Base-by-base conservation (phyloP, 225 moss, liverwort and hornwort genomes). In the Thuidium tamariscinum region DNA sequence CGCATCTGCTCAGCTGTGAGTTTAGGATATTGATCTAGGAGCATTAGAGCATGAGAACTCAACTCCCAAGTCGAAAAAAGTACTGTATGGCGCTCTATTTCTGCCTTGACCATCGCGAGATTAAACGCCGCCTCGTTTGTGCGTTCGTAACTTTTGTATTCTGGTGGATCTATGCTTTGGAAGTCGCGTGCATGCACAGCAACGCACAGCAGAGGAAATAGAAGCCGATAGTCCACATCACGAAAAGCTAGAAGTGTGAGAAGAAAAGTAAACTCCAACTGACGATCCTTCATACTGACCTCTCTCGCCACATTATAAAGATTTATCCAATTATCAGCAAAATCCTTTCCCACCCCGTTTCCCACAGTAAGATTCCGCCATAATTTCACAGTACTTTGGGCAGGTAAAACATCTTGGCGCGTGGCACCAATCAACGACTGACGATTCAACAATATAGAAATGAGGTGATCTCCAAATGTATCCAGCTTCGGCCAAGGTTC, bases 171-270 rank as follows among this genome's bases (percentile, higher is more conserved):
- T 22, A 90, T 13, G 60, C 23, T 22, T 54, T 21, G 0, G 48
- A 87, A 90, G 20, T 87, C n/a, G 1, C 46, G 25, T 36, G 83
- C 80, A 42, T 87, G 84, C 80, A 87, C n/a, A 60, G 89, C 84
- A 65, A 89, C 84, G 34, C 32, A 80, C 26, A 89, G 7, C 16
- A 82, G 42, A 2, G 23, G 19, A 42, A 86, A 72, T 8, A 89
- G 32, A 0, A 78, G 64, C 32, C 7, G 30, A 36, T 16, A 26
- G n/a, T 87, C 79, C 48, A 80, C 83, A 34, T 6, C 16, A 16
- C 44, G 19, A 56, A 51, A 89, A 6, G 83, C 71, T 11, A 86
- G 41, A 61, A 89, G 49, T 26, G 83, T 18, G 8, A 89, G 83
- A 61, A 83, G 30, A 54, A 86, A 86, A 19, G 86, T 86, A 26